Evolutionary conservation across 805 yeast genomes (phyloP).

Genomic region (Komagataella pseudopastoris): DNA sequence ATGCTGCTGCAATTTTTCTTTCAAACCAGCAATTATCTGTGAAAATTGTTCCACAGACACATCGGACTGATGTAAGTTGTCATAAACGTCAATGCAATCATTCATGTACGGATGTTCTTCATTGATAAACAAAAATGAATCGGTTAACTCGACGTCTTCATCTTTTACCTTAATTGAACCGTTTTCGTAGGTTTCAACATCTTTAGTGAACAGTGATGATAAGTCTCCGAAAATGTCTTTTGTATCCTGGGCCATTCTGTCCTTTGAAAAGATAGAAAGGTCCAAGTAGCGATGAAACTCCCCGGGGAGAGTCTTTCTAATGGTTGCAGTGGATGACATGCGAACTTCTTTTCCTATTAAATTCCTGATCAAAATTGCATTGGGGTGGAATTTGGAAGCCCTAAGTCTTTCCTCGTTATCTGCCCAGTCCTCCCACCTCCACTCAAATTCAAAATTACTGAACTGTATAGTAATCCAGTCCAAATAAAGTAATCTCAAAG

Average conservation of each 20-base stretch:
- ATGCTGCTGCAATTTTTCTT: conserved; percentile 7
- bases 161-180: conserved; percentile 8
- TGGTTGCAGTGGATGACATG: conserved; percentile 60
- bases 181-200: conserved; percentile 3
- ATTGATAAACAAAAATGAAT: conserved; percentile 19
- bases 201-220: background rate
- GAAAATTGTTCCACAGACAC: conserved; percentile 15
- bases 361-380: conserved; percentile 58
- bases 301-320: conserved; percentile 57
- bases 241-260: conserved; percentile 24
- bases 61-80: conserved; percentile 16
- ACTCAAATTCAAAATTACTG: conserved; percentile 85
- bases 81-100: conserved; percentile 17
- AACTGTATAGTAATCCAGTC: conserved; percentile 93
- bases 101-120: conserved; percentile 19
- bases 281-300: conserved; percentile 38
- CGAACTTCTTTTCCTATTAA: conserved; percentile 76
- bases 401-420: conserved; percentile 31
- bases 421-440: conserved; percentile 98
- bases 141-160: conserved; percentile 16
- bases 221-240: conserved; percentile 16
- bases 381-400: conserved; percentile 51
- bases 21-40: conserved; percentile 11
- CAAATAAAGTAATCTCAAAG: conserved; percentile 54
- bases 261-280: conserved; percentile 21